Percentiles rank a stretch among this genome's conserved stretches.
phyloP scores from a whole-genome alignment of 2,329 filamentous ascomycete genomes.

The Talaromyces verruculosus region DNA sequence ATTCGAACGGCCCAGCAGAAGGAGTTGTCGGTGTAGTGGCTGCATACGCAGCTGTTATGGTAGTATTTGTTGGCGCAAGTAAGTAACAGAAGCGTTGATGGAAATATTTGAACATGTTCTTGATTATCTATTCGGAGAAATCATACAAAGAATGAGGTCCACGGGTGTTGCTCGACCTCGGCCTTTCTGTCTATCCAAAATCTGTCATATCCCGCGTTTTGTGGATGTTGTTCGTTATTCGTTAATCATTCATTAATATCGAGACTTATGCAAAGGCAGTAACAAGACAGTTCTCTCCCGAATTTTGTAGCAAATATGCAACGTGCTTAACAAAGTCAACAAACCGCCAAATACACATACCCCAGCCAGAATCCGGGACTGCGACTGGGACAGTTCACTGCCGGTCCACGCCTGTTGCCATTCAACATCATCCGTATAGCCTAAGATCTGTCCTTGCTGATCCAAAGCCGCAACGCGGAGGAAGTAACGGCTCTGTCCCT shows the following conservation, averaged over 20 bases:
- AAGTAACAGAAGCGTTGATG: too few relatives aligned
- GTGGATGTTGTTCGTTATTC: neutral
- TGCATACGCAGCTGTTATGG: too few relatives aligned
- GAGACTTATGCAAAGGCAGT: slow-evolving; percentile 6
- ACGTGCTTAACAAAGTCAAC: slow-evolving; percentile 10
- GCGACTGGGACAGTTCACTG: slow-evolving; percentile 11
- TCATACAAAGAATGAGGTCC: too few relatives aligned
- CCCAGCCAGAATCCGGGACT: slow-evolving; percentile 6
- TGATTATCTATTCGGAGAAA: too few relatives aligned
- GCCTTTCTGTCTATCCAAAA: too few relatives aligned
- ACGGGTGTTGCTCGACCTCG: too few relatives aligned
- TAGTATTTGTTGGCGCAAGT: too few relatives aligned
- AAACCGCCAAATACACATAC: slow-evolving; percentile 14
- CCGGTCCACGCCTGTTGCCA: slow-evolving; percentile 12
- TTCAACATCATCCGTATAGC: slow-evolving; percentile 6
- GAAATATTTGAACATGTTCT: too few relatives aligned
- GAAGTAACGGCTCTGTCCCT: slow-evolving; percentile 19
- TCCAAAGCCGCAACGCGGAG: slow-evolving; percentile 29
- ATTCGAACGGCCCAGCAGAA: too few relatives aligned
- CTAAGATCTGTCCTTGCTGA: slow-evolving; percentile 9
- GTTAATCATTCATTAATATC: neutral
- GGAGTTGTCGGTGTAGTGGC: too few relatives aligned
- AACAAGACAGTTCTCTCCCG: neutral
- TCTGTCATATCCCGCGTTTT: too few relatives aligned
- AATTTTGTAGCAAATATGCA: slow-evolving; percentile 8